Evolutionary conservation across 108 stramenopile genomes (phyloP), one percentile per base, ranked within the genome.

Genomic region (Licmophora abbreviata): DNA sequence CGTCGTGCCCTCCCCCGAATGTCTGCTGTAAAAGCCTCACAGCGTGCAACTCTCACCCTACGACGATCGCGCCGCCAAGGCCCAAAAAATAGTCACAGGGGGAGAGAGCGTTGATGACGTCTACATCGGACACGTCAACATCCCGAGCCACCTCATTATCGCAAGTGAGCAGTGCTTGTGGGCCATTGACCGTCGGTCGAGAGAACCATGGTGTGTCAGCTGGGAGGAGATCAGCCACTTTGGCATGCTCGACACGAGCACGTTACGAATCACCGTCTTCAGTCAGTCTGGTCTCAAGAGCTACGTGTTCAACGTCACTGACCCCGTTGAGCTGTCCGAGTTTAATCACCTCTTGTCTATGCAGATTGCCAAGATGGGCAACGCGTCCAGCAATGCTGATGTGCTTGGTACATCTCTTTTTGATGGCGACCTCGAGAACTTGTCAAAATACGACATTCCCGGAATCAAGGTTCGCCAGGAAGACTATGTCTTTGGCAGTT

Each of bases 141-240:
- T 67, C n/a, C 68, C 71, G 14, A 71, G 54, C 24, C 75, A 73
- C 59, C 50, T 84, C 28, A 77, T 88, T 23, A 88, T 88, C 38
- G 74, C 77, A 20, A 82, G 82, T 48, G 74, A 74, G 10, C 71
- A 76, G 45, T 84, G 69, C 56, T 63, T 88, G 8, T 88, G 75
- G 76, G 68, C 71, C 0, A 74, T 78, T 43, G 74, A 79, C 50
- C 42, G 64, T 0, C 54, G 68, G 15, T 66, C 73, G 29, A 48
- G 77, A 18, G 75, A 84, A 17, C 70, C 82, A 18, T 79, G 72
- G 75, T 75, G 79, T 28, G 69, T 81, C 15, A 64, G 54, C 34
- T 88, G 87, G 87, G 75, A 70, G 52, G 79, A 84, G 38, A 77
- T 88, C n/a, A 73, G 72, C 51, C 73, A 84, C 50, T 84, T 79